Evolutionary conservation across 2,329 filamentous ascomycete species (phyloP).

Genomic region (Paradendryphiella salina): DNA sequence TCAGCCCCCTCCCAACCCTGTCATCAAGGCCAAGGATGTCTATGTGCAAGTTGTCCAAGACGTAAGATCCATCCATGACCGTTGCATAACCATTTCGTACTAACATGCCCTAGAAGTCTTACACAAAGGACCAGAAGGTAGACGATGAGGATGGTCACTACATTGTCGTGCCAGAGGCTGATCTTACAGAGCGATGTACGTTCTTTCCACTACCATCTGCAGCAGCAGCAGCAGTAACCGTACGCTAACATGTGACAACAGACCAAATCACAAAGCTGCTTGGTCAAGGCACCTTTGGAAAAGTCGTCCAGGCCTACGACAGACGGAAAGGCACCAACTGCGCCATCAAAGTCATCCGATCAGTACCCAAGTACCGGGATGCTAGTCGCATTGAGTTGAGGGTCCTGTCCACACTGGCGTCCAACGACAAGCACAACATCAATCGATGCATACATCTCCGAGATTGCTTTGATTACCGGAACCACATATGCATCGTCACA

Average conservation of each 20-base stretch:
- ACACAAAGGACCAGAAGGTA: slow-evolving; percentile 67
- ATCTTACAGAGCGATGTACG: slow-evolving; percentile 88
- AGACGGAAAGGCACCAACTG: slow-evolving; percentile 75
- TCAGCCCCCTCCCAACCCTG: slow-evolving; percentile 81
- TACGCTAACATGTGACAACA: slow-evolving; percentile 47
- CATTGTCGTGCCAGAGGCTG: slow-evolving; percentile 83
- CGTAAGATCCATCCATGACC: slow-evolving; percentile 50
- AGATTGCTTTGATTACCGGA: slow-evolving; percentile 95
- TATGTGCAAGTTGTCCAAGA: slow-evolving; percentile 62
- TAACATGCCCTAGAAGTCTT: slow-evolving; percentile 49
- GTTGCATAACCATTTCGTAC: slow-evolving; percentile 5
- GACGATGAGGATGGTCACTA: slow-evolving; percentile 98
- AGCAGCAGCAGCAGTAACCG: not conserved
- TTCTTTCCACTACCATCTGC: slow-evolving; percentile 24
- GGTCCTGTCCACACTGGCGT: slow-evolving; percentile 86
- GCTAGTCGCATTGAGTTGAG: slow-evolving; percentile 92
- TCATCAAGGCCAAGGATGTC: slow-evolving; percentile 77
- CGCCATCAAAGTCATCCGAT: slow-evolving; percentile 97
- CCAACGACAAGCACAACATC: slow-evolving; percentile 87
- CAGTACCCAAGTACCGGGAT: slow-evolving; percentile 97
- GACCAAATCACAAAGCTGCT: slow-evolving; percentile 88
- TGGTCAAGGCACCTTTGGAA: slow-evolving; percentile 96
- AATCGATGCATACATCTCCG: slow-evolving; percentile 96
- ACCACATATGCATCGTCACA: slow-evolving; percentile 88
- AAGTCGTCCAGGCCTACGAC: slow-evolving; percentile 92